Conservation (phyloP, 2,329 filamentous ascomycete genomes). For the Endothia cerciana region DNA sequence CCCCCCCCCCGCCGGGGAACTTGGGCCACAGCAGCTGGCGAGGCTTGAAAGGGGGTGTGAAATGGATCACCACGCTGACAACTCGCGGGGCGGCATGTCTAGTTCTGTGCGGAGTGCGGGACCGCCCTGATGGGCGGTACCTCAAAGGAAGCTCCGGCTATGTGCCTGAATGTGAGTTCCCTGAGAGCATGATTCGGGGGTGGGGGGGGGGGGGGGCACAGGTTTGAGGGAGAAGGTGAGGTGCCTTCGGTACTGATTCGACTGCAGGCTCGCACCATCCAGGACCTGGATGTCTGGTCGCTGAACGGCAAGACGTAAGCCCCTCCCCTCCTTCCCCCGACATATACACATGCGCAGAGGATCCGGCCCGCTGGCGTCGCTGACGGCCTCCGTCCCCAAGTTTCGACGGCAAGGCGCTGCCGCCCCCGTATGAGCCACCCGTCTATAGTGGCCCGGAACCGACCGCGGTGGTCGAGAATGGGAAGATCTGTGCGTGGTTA, state of each 20-base stretch:
- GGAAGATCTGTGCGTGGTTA: slow-evolving; percentile 38
- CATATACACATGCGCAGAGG: background rate
- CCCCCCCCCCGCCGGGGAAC: too few relatives aligned
- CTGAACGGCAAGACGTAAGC: slow-evolving; percentile 16
- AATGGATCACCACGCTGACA: background rate
- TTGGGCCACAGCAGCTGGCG: too few relatives aligned
- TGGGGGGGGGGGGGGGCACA: too few relatives aligned
- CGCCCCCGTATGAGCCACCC: slow-evolving; percentile 40
- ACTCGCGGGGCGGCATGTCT: background rate
- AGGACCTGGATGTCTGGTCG: slow-evolving; percentile 21
- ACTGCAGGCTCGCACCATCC: slow-evolving; percentile 23
- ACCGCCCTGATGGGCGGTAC: slow-evolving; percentile 44
- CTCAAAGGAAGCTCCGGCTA: slow-evolving; percentile 27
- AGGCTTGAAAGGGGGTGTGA: slow-evolving; percentile 1
- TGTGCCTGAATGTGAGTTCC: slow-evolving; percentile 47
- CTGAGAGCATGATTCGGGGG: too few relatives aligned
- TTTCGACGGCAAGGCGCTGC: slow-evolving; percentile 42
- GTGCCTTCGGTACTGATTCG: slow-evolving; percentile 14
- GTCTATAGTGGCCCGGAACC: slow-evolving; percentile 48
- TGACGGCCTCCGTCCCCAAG: slow-evolving; percentile 33
- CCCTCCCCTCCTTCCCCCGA: background rate
- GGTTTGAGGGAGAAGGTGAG: background rate
- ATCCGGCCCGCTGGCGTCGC: too few relatives aligned
- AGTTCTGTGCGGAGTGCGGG: slow-evolving; percentile 59
- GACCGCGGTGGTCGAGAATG: slow-evolving; percentile 40